Evolutionary conservation across 1,284 basidiomycete species (phyloP), one percentile per base, ranked within the genome.

Genomic region (Singerocomus inundabilis): DNA sequence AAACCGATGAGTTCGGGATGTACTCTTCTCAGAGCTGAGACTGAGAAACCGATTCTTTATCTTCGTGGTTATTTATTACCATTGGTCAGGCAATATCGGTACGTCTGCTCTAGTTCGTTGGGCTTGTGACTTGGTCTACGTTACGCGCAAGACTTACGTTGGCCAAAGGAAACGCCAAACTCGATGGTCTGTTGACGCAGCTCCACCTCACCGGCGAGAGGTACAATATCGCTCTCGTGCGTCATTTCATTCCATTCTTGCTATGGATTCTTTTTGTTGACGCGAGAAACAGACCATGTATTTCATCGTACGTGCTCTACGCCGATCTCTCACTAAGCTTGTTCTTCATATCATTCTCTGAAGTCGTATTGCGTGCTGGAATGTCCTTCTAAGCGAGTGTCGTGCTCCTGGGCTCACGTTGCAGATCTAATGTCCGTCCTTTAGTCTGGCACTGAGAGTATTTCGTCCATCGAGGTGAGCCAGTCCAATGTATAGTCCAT

Each of bases 171-270:
- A 87, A 86, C 55, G 84, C 85, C 3, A 81, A 76, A 56, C 67
- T 88, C 12, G 80, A 84, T 53, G 84, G 85, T 1, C 64, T 85
- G 5, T 57, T 63, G 12, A 75, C 67, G 0, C 74, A 86, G 56
- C 70, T 86, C 1, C 16, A 79, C 46, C 69, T 87, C 30, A 76
- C 70, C 0, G 81, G 81, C 10, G 76, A 83, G 57, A 71, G 74
- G 58, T 87, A 81, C 55, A 87, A 86, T 57, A 80, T 86, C 31
- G 82, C 83, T 0, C 64, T 87, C 56, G 84, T 86, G 31, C 11
- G 68, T 57, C n/a, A n/a, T 13, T 33, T 25, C 21, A 15, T 46
- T 16, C 15, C n/a, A n/a, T 15, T 21, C 4, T n/a, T n/a, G 5
- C n/a, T 39, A 4, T 13, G 15, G 21, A 37, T 28, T 28, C 2